A percentile compares a stretch with the other conserved stretches of the same genome.
phyloP scores from a whole-genome alignment of 345 rosid species.

The Camelina laxa region DNA sequence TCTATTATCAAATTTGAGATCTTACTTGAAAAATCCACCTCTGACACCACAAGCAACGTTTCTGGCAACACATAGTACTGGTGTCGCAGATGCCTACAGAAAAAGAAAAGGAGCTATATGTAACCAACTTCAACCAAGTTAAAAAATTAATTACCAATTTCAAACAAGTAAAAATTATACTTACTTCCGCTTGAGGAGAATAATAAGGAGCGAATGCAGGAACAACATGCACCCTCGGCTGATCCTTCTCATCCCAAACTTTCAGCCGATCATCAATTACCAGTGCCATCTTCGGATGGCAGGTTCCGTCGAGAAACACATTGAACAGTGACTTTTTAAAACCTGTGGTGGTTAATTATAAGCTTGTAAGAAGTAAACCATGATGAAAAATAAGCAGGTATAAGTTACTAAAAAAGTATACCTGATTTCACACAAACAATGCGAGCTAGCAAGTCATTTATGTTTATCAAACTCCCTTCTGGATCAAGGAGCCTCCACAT shows the following conservation, averaged over 20 bases:
- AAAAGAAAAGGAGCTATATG: constrained; percentile 43
- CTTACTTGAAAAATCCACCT: constrained; percentile 97
- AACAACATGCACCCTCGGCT: constrained; percentile 95
- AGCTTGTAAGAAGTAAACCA: constrained; percentile 25
- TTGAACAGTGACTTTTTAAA: constrained; percentile 80
- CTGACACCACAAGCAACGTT: constrained; percentile 97
- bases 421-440: constrained; percentile 97
- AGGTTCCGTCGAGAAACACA: constrained; percentile 87
- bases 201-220: constrained; percentile 98
- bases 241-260: constrained; percentile 99
- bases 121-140: constrained; percentile 20
- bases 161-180: constrained; percentile 33
- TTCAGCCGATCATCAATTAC: constrained; percentile 96
- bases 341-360: constrained; percentile 53
- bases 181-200: constrained; percentile 99
- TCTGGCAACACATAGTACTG: constrained; percentile 88
- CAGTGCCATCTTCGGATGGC: constrained; percentile 96
- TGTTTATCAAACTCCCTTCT: constrained; percentile 81
- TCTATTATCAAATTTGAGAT: constrained; percentile 9
- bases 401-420: constrained; percentile 28
- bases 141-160: constrained; percentile 8
- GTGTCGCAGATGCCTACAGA: constrained; percentile 77
- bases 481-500: constrained; percentile 99
- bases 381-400: constrained; percentile 20
- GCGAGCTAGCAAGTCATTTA: constrained; percentile 76